phyloP scores from a whole-genome alignment of 768 basidiomycete species.

The Pleurotus tuber-regium region DNA sequence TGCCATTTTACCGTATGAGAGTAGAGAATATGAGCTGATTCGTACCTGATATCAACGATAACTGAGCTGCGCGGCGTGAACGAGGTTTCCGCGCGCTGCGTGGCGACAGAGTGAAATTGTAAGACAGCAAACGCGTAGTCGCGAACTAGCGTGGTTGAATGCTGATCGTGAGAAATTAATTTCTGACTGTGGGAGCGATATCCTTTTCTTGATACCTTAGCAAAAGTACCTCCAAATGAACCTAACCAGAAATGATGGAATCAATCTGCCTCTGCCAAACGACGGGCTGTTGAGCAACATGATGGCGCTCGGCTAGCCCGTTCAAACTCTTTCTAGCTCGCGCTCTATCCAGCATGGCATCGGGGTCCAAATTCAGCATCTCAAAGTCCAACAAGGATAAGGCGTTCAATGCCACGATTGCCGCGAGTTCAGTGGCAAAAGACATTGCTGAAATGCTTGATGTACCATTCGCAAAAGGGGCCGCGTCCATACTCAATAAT shows the following conservation, averaged over 20 bases:
- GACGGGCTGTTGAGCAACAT: too few species aligned
- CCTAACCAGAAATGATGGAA: neutral
- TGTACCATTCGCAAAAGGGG: neutral
- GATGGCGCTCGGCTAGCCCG: too few species aligned
- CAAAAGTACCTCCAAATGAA: neutral
- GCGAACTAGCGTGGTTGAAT: neutral
- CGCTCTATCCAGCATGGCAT: too few species aligned
- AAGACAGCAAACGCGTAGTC: neutral
- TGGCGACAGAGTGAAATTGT: neutral
- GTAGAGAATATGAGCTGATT: neutral
- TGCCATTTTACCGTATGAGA: constrained; percentile 16
- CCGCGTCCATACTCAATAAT: neutral
- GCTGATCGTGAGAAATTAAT: neutral
- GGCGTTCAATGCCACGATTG: neutral
- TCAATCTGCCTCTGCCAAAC: too few species aligned
- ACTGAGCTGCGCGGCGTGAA: constrained; percentile 13
- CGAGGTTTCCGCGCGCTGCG: constrained; percentile 17
- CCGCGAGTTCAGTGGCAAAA: neutral
- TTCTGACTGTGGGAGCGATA: neutral
- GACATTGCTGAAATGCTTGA: neutral
- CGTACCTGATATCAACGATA: constrained; percentile 11
- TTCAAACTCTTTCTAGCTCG: too few species aligned
- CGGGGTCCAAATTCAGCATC: too few species aligned
- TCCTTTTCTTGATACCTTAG: neutral
- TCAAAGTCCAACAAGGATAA: neutral